Base-by-base conservation (phyloP, 2,329 filamentous ascomycete species). In the Colletotrichum tropicicola region DNA sequence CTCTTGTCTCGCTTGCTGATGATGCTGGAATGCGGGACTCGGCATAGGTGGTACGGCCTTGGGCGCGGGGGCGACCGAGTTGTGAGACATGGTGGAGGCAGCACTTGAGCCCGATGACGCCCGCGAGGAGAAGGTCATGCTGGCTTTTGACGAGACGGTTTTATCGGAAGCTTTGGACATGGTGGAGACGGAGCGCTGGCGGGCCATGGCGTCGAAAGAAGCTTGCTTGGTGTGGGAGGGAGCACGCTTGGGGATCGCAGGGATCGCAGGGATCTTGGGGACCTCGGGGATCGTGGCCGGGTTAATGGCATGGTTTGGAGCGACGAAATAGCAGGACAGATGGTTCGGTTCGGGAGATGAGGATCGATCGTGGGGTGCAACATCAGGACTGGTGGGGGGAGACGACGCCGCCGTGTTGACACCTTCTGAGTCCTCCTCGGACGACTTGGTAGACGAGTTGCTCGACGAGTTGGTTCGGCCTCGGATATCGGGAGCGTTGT, bases 211-310 rank as follows among this genome's bases (percentile, higher is more conserved):
- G 69, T 96, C 92, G 73, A 93, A 91, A 0, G 84, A 85, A 6
- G 91, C 91, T 75, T 92, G 91, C 83, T 97, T 98, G 71, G 93
- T 97, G 80, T 98, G 95, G 9, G 93, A 95, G 4, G 92, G 87
- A 3, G 94, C 90, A 61, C 95, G 89, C 74, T 88, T 85, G 5
- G 95, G 95, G 65, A 98, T 89, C 15, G 82, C 80, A 1, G 95
- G 95, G 65, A 98, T 89, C 15, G 82, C 80, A 1, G 93, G 93
- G 2, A 88, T 84, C 37, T 81, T 76, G 10, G 80, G 78, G 4
- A 79, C 78, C 2, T 81, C 76, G 3, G 83, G 74, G 44, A 78
- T 72, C 69, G 85, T 70, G 76, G 71, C 51, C 74, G 72, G 5
- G 81, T 78, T 37, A 78, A 81, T 70, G 63, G 78, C 77, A 68